phyloP scores from a whole-genome alignment of 202 grass and related monocot genomes.

The Brachypodium distachyon region DNA sequence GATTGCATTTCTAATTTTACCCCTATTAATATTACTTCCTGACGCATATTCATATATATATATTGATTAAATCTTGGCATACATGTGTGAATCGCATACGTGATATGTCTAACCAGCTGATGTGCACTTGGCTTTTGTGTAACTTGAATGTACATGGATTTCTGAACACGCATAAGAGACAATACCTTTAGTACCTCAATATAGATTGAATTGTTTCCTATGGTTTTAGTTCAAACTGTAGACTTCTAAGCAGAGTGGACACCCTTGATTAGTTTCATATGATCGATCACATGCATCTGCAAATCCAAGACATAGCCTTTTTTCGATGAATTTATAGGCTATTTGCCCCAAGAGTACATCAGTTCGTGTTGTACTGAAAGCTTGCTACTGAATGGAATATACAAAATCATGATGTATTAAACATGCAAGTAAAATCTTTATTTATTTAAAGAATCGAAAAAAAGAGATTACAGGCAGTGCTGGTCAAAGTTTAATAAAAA shows the following conservation, averaged over 20 bases:
- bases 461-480: too few relatives aligned
- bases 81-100: background rate
- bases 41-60: background rate
- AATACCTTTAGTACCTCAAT: background rate
- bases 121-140: background rate
- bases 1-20: background rate
- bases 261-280: background rate
- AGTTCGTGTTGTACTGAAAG: background rate
- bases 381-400: background rate
- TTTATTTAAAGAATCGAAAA: background rate
- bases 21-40: background rate
- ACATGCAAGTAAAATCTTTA: background rate
- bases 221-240: background rate
- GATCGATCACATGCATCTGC: conserved; percentile 9
- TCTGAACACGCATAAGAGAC: background rate
- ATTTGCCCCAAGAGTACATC: background rate
- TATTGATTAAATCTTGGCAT: background rate
- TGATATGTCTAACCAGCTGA: background rate
- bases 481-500: too few relatives aligned
- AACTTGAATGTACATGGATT: background rate
- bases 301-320: background rate
- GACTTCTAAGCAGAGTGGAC: background rate
- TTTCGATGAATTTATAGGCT: too few relatives aligned
- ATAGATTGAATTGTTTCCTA: background rate
- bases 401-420: background rate